Evolutionary conservation across 169 alveolate species (phyloP).

Genomic region (Plasmodium vivax): DNA sequence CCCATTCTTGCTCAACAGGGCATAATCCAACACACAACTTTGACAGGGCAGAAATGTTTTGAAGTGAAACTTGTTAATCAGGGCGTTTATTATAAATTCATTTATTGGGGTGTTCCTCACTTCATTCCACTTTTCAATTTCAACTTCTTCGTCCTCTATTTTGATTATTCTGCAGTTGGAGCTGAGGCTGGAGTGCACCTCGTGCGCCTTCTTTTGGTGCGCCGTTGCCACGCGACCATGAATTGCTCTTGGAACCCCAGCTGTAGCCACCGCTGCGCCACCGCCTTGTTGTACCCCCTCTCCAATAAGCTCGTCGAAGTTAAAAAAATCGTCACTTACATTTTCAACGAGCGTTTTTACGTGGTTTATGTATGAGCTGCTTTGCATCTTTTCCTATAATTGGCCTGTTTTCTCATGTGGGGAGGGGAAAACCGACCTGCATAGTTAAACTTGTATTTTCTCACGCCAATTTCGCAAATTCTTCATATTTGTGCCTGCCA

Average conservation of each 20-base stretch:
- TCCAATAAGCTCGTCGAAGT: background rate
- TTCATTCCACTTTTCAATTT: constrained; percentile 39
- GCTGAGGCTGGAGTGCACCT: constrained; percentile 19
- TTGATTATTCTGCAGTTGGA: constrained; percentile 63
- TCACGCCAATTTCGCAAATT: background rate
- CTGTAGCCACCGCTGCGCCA: background rate
- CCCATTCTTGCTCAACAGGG: constrained; percentile 58
- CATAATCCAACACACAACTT: constrained; percentile 31
- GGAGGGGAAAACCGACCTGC: background rate
- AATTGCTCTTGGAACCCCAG: background rate
- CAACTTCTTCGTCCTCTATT: constrained; percentile 55
- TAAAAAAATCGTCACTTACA: background rate
- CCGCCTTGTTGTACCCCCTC: background rate
- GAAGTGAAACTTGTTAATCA: constrained; percentile 42
- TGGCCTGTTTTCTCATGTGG: background rate
- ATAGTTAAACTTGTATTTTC: background rate
- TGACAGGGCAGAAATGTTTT: constrained; percentile 61
- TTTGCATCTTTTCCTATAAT: constrained; percentile 16
- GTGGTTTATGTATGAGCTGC: constrained; percentile 12
- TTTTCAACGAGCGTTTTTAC: constrained; percentile 15
- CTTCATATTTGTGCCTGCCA: background rate
- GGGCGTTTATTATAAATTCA: constrained; percentile 29
- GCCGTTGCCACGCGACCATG: background rate
- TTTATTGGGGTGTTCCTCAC: constrained; percentile 35
- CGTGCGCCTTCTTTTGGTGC: constrained; percentile 23